These are phyloP conservation scores for Ormosia semicastrata DNA, from an alignment of 306 rosid species.

Conservation along the genomic window DNA sequence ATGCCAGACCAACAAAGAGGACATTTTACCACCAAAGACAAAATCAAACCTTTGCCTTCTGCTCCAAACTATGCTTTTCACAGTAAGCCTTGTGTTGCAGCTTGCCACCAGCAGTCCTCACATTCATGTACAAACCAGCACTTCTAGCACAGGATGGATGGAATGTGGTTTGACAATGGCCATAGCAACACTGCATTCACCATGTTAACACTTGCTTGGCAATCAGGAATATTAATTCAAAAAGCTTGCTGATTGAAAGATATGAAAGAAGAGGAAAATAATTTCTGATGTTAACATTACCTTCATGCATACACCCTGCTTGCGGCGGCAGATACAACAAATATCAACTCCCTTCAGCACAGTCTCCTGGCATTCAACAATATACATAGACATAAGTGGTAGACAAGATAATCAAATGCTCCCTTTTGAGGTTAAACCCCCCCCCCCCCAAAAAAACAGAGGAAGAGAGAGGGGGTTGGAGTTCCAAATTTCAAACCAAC, in stretches of 20 bases:
- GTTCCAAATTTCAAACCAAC: not conserved
- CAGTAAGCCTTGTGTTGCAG: conserved; percentile 93
- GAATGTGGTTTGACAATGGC: conserved; percentile 82
- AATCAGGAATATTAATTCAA: conserved; percentile 7
- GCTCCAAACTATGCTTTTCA: conserved; percentile 89
- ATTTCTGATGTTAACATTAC: conserved; percentile 35
- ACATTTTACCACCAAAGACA: not conserved
- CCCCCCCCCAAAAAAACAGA: not conserved
- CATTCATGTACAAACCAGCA: conserved; percentile 71
- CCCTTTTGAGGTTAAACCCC: not conserved
- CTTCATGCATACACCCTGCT: conserved; percentile 84
- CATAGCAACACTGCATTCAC: conserved; percentile 84
- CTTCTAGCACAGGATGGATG: conserved; percentile 95
- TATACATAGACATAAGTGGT: not conserved
- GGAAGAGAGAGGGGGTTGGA: not conserved
- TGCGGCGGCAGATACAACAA: conserved; percentile 75
- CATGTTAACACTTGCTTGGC: conserved; percentile 13
- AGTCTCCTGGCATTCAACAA: conserved; percentile 57
- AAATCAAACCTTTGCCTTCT: conserved; percentile 74
- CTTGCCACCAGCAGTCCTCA: conserved; percentile 72
- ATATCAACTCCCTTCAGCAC: conserved; percentile 57
- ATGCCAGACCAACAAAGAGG: not conserved
- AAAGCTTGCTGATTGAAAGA: not conserved
- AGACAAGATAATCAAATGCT: not conserved
- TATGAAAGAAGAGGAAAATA: not conserved